Base-by-base conservation (phyloP, 177 flowering plant genomes). In the Vitis hybrid region DNA sequence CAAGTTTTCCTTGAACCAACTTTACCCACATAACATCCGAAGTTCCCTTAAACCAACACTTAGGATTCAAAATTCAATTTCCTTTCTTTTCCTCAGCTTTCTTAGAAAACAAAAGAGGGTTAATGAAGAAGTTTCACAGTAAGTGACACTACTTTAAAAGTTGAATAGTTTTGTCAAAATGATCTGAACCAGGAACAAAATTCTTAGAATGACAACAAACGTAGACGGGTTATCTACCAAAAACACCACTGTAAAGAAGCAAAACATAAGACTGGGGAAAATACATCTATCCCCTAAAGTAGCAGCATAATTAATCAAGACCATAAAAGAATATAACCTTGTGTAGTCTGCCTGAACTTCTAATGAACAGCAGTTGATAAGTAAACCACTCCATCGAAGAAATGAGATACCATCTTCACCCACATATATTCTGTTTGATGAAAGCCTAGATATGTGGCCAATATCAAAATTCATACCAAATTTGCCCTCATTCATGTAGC, bases 321-420 rank as follows among this genome's bases (percentile, higher is more conserved):
- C 11, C 15, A 55, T 62, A 52, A 76, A 59, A 10, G 40, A 60
- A 34, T 50, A 26, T 54, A 55, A 92, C 99, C 94, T 93, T 69
- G 90, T 84, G 81, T 96, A 96, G 77, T 96, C 99, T 56, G 94
- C 98, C 75, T 88, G 97, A 70, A 96, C 83, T 81, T 96, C 99
- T 59, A 93, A 73, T 50, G 91, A 89, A 65, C 67, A 15, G 52
- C 82, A 84, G 69, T 96, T 92, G 66, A 96, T 79, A 59, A 93
- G 91, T 83, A 96, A 78, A 62, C 99, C 99, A 80, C 97, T 84
- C 98, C 98, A 96, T 32, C 81, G 82, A 75, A 93, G 75, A 83
- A 86, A 92, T 62, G 90, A 77, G 13, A 72, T 50, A 62, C 91
- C 92, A 74, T 91, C 89, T 70, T 82, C 81, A 65, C 86, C 89